A percentile compares a stretch with the other conserved stretches of the same genome.
phyloP scores from a whole-genome alignment of 441 rosid species.

The Gossypium lobatum region DNA sequence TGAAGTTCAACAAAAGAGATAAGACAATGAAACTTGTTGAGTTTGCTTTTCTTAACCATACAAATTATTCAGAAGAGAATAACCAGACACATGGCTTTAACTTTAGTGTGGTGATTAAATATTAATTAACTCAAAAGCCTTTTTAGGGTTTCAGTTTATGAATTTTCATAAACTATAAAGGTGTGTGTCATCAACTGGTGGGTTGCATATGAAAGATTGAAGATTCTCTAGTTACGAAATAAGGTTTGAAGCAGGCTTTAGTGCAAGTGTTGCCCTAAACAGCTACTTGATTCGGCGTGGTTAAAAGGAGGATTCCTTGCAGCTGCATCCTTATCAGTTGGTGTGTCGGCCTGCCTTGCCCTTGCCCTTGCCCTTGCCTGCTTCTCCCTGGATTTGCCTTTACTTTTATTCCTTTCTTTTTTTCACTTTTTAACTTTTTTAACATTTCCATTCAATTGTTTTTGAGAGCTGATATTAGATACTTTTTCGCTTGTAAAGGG shows the following conservation, averaged over 20 bases:
- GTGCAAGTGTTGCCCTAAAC: slow-evolving; percentile 28
- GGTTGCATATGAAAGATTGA: slow-evolving; percentile 18
- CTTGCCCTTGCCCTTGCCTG: slow-evolving; percentile 14
- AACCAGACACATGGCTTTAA: not conserved
- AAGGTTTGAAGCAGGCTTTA: slow-evolving; percentile 26
- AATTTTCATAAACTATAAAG: not conserved
- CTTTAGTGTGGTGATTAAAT: not conserved
- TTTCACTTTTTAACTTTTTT: no score
- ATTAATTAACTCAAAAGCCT: slow-evolving; percentile 16
- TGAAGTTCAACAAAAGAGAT: not conserved
- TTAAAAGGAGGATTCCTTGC: slow-evolving; percentile 27
- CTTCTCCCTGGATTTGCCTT: not conserved
- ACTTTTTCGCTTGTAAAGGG: no score
- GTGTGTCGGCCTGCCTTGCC: slow-evolving; percentile 15
- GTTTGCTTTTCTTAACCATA: not conserved
- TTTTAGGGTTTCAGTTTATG: not conserved
- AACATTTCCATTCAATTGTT: no score
- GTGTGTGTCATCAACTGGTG: slow-evolving; percentile 7
- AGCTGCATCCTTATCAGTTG: slow-evolving; percentile 39
- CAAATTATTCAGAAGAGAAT: not conserved
- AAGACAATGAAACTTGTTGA: not conserved
- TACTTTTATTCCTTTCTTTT: no score
- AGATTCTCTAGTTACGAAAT: slow-evolving; percentile 34
- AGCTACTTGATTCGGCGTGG: slow-evolving; percentile 30
- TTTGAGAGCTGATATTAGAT: no score